A percentile compares a stretch with the other conserved stretches of the same genome.
Evolutionary conservation across 78 protist species (phyloP).

Genomic region (Emiliania huxleyi): DNA sequence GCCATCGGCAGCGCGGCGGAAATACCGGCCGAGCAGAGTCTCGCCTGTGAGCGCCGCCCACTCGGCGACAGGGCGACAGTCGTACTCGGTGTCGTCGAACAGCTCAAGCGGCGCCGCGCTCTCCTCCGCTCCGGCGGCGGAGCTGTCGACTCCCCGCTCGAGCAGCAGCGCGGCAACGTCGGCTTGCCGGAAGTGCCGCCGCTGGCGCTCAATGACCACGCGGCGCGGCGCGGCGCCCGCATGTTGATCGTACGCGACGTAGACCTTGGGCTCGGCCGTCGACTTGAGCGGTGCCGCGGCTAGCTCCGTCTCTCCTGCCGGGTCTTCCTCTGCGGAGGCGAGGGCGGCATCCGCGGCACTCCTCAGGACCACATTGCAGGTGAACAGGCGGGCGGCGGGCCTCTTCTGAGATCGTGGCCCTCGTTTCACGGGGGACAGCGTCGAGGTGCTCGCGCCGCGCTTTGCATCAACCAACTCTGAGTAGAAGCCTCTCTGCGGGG

Average conservation of each 20-base stretch:
- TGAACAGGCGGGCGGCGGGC: background rate
- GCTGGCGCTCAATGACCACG: conserved; percentile 68
- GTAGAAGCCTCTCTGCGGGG: background rate
- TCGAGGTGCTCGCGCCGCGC: background rate
- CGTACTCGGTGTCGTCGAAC: conserved; percentile 74
- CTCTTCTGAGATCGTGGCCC: background rate
- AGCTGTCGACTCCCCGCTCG: background rate
- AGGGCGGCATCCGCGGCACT: too few relatives aligned
- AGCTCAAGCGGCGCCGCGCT: conserved; percentile 44
- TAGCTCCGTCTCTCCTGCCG: background rate
- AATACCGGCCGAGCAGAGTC: background rate
- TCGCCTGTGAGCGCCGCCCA: conserved; percentile 56
- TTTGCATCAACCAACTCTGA: background rate
- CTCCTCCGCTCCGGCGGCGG: background rate
- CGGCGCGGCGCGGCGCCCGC: conserved; percentile 70
- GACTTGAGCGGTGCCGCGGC: background rate
- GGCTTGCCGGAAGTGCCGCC: conserved; percentile 42
- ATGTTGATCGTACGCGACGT: conserved; percentile 39
- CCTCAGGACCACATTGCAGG: background rate
- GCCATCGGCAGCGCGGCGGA: background rate
- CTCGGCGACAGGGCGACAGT: conserved; percentile 58
- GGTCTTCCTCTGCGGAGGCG: background rate
- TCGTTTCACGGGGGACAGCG: background rate
- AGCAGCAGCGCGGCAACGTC: conserved; percentile 37
- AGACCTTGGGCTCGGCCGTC: conserved; percentile 73